Evolutionary conservation across 805 yeast species (phyloP).

Genomic region (Spathaspora hagerdaliae): DNA sequence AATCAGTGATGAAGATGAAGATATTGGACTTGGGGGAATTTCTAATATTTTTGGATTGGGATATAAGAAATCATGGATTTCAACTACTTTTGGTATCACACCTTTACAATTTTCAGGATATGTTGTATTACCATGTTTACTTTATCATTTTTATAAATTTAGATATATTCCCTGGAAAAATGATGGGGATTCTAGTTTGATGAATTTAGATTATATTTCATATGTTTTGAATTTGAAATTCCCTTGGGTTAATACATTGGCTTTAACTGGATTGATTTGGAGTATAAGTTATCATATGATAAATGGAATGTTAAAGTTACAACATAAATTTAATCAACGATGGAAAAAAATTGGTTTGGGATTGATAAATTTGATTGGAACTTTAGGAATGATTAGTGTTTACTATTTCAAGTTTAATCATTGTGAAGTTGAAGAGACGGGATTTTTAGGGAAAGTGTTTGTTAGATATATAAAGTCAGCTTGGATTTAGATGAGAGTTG

Average conservation of each 20-base stretch:
- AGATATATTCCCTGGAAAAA: constrained; percentile 48
- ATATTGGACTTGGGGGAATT: constrained; percentile 61
- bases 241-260: constrained; percentile 4
- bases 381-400: constrained; percentile 36
- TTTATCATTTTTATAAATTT: constrained; percentile 44
- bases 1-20: constrained; percentile 36
- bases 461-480: constrained; percentile 19
- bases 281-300: constrained; percentile 49
- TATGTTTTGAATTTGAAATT: constrained; percentile 20
- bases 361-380: constrained; percentile 30
- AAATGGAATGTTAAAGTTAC: constrained; percentile 49
- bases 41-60: constrained; percentile 55
- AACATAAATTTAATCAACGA: constrained; percentile 32
- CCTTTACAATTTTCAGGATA: constrained; percentile 64
- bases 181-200: constrained; percentile 62
- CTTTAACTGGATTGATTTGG: constrained; percentile 22
- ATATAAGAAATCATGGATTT: constrained; percentile 42
- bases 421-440: constrained; percentile 14
- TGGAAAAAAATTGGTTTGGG: constrained; percentile 45
- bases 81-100: constrained; percentile 36
- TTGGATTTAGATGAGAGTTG: constrained; percentile 4
- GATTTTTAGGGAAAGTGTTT: constrained; percentile 28
- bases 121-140: constrained; percentile 40
- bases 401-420: constrained; percentile 12
- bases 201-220: constrained; percentile 50